A percentile compares a stretch with the other conserved stretches of the same genome.
Conservation (phyloP, 139 green algal species). For the Chlorella vulgaris region DNA sequence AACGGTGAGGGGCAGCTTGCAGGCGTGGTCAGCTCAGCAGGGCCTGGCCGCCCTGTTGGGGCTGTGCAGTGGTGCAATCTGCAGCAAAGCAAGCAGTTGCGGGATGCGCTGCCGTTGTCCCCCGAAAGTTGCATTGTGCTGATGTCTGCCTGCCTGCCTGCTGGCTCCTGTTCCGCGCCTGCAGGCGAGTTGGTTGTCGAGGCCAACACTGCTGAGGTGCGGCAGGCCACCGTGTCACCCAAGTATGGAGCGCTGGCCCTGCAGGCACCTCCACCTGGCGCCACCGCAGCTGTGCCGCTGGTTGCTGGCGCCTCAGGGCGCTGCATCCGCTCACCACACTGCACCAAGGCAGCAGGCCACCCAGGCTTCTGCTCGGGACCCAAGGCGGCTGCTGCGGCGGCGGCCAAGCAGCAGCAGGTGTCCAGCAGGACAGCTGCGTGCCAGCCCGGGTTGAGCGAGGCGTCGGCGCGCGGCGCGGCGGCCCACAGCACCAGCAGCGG, state of each 20-base stretch:
- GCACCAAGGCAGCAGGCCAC: slow-evolving; percentile 58
- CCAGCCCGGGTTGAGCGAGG: slow-evolving; percentile 5
- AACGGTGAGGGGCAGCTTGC: slow-evolving; percentile 36
- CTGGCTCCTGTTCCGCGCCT: background rate
- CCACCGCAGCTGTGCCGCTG: slow-evolving; percentile 42
- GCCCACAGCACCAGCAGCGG: slow-evolving; percentile 22
- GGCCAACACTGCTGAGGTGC: slow-evolving; percentile 54
- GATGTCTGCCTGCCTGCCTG: background rate
- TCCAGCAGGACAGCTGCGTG: background rate
- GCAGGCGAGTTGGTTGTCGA: slow-evolving; percentile 52
- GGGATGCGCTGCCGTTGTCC: background rate
- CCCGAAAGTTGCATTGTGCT: background rate
- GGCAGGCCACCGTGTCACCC: slow-evolving; percentile 54
- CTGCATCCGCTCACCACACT: slow-evolving; percentile 58
- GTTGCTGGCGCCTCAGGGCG: slow-evolving; percentile 24
- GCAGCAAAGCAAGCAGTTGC: too few species aligned
- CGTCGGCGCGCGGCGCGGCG: background rate
- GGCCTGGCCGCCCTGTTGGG: too few species aligned
- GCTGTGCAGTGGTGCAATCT: too few species aligned
- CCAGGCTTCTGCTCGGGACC: slow-evolving; percentile 61
- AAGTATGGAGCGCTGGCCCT: slow-evolving; percentile 45
- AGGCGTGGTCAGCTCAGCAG: too few species aligned
- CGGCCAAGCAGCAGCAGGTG: slow-evolving; percentile 9
- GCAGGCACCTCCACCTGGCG: slow-evolving; percentile 7
- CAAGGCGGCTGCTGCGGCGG: slow-evolving; percentile 37